These are phyloP conservation scores for Diplocarpon rosae DNA, from an alignment of 2,329 filamentous ascomycete species.

Conservation along the genomic window DNA sequence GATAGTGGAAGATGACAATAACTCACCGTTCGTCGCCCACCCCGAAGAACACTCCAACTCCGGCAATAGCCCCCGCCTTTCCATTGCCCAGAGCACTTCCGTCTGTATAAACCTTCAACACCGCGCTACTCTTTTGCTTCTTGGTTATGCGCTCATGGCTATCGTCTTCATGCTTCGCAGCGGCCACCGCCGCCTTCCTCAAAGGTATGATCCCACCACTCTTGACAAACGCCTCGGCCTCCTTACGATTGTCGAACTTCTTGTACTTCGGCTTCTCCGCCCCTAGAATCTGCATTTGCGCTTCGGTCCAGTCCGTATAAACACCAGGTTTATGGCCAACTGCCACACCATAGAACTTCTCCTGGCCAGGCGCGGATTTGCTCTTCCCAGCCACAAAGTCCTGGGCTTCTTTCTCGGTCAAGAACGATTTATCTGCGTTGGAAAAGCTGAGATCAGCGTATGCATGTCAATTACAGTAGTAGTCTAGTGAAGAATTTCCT, in stretches of 20 bases:
- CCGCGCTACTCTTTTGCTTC: slow-evolving; percentile 8
- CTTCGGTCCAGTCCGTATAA: slow-evolving; percentile 56
- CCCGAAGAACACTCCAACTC: slow-evolving; percentile 55
- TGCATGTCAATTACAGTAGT: not conserved
- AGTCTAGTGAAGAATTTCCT: too few species aligned
- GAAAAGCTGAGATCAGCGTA: slow-evolving; percentile 5
- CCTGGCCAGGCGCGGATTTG: slow-evolving; percentile 30
- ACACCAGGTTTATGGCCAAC: slow-evolving; percentile 47
- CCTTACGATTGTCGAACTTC: slow-evolving; percentile 54
- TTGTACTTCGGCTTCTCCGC: slow-evolving; percentile 61
- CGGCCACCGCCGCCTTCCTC: not conserved
- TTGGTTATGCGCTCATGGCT: slow-evolving; percentile 4
- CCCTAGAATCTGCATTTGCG: slow-evolving; percentile 61
- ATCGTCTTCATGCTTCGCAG: slow-evolving; percentile 17
- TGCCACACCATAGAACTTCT: slow-evolving; percentile 49
- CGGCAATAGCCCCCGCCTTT: slow-evolving; percentile 40
- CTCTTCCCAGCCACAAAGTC: slow-evolving; percentile 57
- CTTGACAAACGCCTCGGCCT: slow-evolving; percentile 69
- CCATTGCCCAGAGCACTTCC: slow-evolving; percentile 52
- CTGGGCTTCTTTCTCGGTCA: slow-evolving; percentile 62
- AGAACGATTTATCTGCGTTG: slow-evolving; percentile 66
- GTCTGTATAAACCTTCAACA: slow-evolving; percentile 46
- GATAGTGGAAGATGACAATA: not conserved
- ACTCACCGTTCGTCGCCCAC: slow-evolving; percentile 40
- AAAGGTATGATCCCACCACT: slow-evolving; percentile 26